These are phyloP conservation scores for Neurospora sp. DNA, from an alignment of 495 filamentous ascomycete genomes.

Conservation along the genomic window DNA sequence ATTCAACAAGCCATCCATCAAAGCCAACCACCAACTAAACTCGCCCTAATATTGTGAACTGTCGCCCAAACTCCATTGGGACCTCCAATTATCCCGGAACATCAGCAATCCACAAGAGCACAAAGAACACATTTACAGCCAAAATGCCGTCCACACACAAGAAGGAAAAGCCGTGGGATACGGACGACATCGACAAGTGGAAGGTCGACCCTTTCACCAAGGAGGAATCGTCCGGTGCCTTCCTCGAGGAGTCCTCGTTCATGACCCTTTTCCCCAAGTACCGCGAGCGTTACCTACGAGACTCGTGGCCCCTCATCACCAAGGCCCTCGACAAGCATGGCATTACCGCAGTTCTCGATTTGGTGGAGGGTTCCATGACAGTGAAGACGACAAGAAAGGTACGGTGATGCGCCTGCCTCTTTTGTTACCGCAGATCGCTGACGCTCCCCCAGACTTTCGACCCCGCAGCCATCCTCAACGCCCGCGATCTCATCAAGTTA, in stretches of 20 bases:
- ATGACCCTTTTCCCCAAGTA: slow-evolving; percentile 94
- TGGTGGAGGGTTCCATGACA: slow-evolving; percentile 92
- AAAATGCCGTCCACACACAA: slow-evolving; percentile 91
- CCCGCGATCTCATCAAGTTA: slow-evolving; percentile 87
- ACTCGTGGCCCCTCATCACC: slow-evolving; percentile 81
- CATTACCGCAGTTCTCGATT: slow-evolving; percentile 81
- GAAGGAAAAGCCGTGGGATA: slow-evolving; percentile 94
- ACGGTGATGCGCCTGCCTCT: background rate
- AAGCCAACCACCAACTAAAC: background rate
- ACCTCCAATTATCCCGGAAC: background rate
- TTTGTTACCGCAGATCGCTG: too few species aligned
- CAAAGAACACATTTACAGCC: background rate
- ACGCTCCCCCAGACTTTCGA: slow-evolving; percentile 60
- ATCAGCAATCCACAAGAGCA: background rate
- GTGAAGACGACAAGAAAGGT: slow-evolving; percentile 75
- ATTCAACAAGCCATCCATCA: background rate
- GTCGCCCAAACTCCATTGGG: background rate
- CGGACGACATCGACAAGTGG: slow-evolving; percentile 96
- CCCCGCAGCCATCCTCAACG: slow-evolving; percentile 88
- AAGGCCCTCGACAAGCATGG: slow-evolving; percentile 69
- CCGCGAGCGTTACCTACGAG: slow-evolving; percentile 83
- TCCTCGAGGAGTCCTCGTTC: slow-evolving; percentile 83
- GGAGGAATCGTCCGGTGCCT: slow-evolving; percentile 77
- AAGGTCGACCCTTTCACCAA: slow-evolving; percentile 81
- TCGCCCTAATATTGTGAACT: background rate